A percentile compares a stretch with the other conserved stretches of the same genome.
phyloP scores from a whole-genome alignment of 129 eudicot species.

The Chrysanthemum makinoi region DNA sequence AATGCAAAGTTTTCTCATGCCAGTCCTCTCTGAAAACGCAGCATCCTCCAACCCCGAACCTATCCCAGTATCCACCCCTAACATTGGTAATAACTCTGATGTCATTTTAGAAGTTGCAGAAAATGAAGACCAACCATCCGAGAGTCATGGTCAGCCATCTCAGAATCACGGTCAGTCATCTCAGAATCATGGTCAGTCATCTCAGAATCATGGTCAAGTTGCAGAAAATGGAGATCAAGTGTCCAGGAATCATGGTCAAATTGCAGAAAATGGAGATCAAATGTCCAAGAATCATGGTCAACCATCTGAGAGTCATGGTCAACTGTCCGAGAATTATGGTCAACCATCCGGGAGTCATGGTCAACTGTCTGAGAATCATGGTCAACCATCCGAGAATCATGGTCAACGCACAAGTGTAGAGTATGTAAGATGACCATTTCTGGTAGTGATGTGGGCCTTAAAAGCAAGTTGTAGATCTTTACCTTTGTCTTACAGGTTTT shows the following conservation, averaged over 20 bases:
- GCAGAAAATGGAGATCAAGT: slow-evolving; percentile 28
- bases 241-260: slow-evolving; percentile 21
- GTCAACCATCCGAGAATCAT: slow-evolving; percentile 30
- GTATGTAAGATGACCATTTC: slow-evolving; percentile 34
- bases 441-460: slow-evolving; percentile 6
- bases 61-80: not conserved
- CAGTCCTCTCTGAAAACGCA: slow-evolving; percentile 55
- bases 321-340: slow-evolving; percentile 12
- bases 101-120: slow-evolving; percentile 50
- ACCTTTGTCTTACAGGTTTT: slow-evolving; percentile 1
- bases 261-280: slow-evolving; percentile 23
- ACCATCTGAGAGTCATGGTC: slow-evolving; percentile 26
- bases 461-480: slow-evolving; percentile 15
- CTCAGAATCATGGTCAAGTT: slow-evolving; percentile 9
- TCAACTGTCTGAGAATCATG: slow-evolving; percentile 3
- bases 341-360: slow-evolving; percentile 27
- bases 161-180: slow-evolving; percentile 11
- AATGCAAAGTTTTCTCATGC: slow-evolving; percentile 78
- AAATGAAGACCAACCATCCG: slow-evolving; percentile 47
- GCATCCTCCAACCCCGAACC: slow-evolving; percentile 32
- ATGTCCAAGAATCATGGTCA: slow-evolving; percentile 29
- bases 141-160: slow-evolving; percentile 24
- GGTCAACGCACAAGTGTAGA: slow-evolving; percentile 32
- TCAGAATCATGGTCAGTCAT: slow-evolving; percentile 24
- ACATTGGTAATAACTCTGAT: slow-evolving; percentile 29